phyloP scores from a whole-genome alignment of 108 stramenopile genomes.

The Pseudonitzschia pungens region DNA sequence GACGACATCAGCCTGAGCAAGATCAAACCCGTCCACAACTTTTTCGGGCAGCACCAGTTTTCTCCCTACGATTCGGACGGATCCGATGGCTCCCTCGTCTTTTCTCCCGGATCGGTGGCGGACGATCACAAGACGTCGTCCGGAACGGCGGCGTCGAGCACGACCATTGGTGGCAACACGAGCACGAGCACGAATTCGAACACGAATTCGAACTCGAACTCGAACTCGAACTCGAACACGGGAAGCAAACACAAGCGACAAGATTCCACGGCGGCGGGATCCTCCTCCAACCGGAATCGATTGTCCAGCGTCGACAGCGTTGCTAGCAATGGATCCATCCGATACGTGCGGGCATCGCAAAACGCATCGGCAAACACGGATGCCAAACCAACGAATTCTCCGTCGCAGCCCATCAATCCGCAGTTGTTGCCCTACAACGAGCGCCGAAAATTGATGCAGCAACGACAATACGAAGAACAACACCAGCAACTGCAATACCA shows the following conservation, averaged over 20 bases:
- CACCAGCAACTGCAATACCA: conserved; percentile 14
- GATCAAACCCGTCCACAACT: conserved; percentile 36
- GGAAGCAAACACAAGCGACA: not conserved
- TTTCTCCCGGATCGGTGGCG: conserved; percentile 8
- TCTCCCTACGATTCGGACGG: conserved; percentile 30
- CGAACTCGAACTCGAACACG: no score
- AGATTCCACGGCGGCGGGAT: not conserved
- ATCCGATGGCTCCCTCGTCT: conserved; percentile 21
- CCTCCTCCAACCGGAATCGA: conserved; percentile 18
- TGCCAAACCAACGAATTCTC: not conserved
- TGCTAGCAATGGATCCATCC: conserved; percentile 37
- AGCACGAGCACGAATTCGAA: not conserved
- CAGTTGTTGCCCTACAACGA: conserved; percentile 55
- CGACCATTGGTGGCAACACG: not conserved
- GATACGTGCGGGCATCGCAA: conserved; percentile 15
- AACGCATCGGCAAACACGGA: not conserved
- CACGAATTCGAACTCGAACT: no score
- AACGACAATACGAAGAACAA: conserved; percentile 33
- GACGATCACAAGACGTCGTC: conserved; percentile 1
- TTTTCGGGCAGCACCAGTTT: conserved; percentile 23
- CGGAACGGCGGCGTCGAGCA: not conserved
- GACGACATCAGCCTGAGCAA: conserved; percentile 26
- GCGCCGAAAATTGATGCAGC: conserved; percentile 43
- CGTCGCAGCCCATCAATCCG: conserved; percentile 28
- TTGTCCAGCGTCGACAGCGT: conserved; percentile 39